Conservation (phyloP, 2,329 filamentous ascomycete genomes). For the Setomelanomma holmii region DNA sequence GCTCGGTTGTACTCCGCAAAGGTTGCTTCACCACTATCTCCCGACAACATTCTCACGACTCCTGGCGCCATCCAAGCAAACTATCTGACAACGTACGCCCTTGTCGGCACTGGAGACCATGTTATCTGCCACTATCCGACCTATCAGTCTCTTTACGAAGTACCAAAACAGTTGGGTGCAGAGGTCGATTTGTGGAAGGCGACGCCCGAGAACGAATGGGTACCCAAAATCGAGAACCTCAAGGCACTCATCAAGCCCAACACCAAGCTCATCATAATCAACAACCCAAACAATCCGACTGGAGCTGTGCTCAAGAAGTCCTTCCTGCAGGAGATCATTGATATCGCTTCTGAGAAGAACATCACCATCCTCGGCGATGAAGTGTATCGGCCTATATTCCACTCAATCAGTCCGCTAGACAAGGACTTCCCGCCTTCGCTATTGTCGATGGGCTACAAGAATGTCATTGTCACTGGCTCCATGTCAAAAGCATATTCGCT, state of each 20-base stretch:
- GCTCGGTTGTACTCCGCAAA: slow-evolving; percentile 70
- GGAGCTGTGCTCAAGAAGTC: slow-evolving; percentile 71
- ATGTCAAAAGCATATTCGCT: slow-evolving; percentile 87
- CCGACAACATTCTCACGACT: slow-evolving; percentile 75
- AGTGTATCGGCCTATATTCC: slow-evolving; percentile 84
- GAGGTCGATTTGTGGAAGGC: slow-evolving; percentile 80
- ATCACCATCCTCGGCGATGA: slow-evolving; percentile 79
- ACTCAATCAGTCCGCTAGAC: slow-evolving; percentile 65
- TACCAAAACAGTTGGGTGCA: slow-evolving; percentile 77
- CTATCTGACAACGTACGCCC: slow-evolving; percentile 76
- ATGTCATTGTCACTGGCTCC: slow-evolving; percentile 76
- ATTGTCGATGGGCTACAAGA: slow-evolving; percentile 74
- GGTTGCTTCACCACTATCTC: slow-evolving; percentile 54
- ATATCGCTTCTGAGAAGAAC: slow-evolving; percentile 66
- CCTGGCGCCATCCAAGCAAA: slow-evolving; percentile 87
- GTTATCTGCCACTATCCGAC: slow-evolving; percentile 87
- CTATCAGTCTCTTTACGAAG: slow-evolving; percentile 79
- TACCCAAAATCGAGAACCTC: slow-evolving; percentile 71
- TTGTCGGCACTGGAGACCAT: slow-evolving; percentile 78
- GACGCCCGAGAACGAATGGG: slow-evolving; percentile 68
- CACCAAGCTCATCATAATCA: slow-evolving; percentile 74
- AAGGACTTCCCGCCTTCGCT: slow-evolving; percentile 69
- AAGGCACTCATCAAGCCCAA: slow-evolving; percentile 69
- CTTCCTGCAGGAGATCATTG: slow-evolving; percentile 67
- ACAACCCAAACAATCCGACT: slow-evolving; percentile 84